phyloP scores from a whole-genome alignment of 2,329 filamentous ascomycete genomes.

The Tolypocladium tropicale region DNA sequence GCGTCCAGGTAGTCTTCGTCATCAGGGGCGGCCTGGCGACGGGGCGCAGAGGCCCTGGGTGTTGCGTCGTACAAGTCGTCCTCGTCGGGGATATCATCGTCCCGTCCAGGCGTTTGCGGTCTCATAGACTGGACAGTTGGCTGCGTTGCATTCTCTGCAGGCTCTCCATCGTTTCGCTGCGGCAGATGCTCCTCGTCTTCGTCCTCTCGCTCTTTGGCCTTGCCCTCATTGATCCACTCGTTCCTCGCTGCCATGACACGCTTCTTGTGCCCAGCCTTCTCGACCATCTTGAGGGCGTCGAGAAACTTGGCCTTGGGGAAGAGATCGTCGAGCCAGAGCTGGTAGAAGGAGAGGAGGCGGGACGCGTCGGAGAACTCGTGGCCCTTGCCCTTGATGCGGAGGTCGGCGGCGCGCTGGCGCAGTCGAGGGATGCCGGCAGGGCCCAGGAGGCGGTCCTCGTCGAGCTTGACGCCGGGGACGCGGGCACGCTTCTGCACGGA shows the following conservation, averaged over 20 bases:
- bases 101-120: constrained; percentile 15
- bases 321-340: constrained; percentile 92
- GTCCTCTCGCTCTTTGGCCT: constrained; percentile 33
- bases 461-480: constrained; percentile 70
- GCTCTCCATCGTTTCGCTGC: constrained; percentile 6
- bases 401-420: constrained; percentile 51
- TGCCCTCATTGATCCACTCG: constrained; percentile 76
- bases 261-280: constrained; percentile 85
- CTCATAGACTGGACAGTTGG: background rate
- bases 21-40: constrained; percentile 20
- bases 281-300: constrained; percentile 81
- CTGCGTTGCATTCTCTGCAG: background rate
- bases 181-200: constrained; percentile 15
- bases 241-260: constrained; percentile 62
- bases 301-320: constrained; percentile 92
- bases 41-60: constrained; percentile 19
- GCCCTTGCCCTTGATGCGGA: constrained; percentile 85
- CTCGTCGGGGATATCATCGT: constrained; percentile 21
- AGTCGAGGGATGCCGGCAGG: constrained; percentile 75
- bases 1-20: constrained; percentile 44
- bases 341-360: constrained; percentile 79
- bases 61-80: constrained; percentile 48
- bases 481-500: constrained; percentile 67
- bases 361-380: constrained; percentile 89
- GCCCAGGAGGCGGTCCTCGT: constrained; percentile 73